These are phyloP conservation scores for Schizophyllum commune DNA, from an alignment of 1,284 basidiomycete genomes.

Conservation along the genomic window DNA sequence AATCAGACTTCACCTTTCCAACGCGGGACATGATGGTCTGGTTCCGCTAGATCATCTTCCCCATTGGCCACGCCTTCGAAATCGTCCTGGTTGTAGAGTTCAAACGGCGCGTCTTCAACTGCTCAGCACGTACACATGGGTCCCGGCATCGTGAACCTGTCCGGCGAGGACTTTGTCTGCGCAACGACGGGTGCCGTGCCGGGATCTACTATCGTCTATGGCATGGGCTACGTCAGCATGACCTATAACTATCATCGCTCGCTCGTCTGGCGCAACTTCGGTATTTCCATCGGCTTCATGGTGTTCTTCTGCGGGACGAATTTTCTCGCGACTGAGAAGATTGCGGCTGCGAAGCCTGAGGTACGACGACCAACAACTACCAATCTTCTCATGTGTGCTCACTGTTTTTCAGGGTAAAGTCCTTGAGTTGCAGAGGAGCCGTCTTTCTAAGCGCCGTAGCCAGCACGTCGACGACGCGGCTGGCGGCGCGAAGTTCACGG, in stretches of 20 bases:
- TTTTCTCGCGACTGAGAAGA: slow-evolving; percentile 34
- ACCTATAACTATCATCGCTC: slow-evolving; percentile 56
- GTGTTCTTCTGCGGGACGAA: slow-evolving; percentile 32
- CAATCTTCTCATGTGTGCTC: neutral
- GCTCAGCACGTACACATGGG: slow-evolving; percentile 39
- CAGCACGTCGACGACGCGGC: slow-evolving; percentile 12
- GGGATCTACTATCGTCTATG: slow-evolving; percentile 39
- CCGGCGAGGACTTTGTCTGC: slow-evolving; percentile 53
- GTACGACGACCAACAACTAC: neutral
- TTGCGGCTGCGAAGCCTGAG: slow-evolving; percentile 30
- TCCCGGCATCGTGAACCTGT: slow-evolving; percentile 43
- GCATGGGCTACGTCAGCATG: slow-evolving; percentile 44
- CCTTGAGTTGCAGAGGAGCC: slow-evolving; percentile 35
- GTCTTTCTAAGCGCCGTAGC: slow-evolving; percentile 14
- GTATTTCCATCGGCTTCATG: slow-evolving; percentile 20
- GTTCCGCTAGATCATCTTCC: slow-evolving; percentile 57
- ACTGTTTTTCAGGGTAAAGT: slow-evolving; percentile 30
- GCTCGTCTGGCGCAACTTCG: slow-evolving; percentile 47
- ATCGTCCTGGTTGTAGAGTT: slow-evolving; percentile 49
- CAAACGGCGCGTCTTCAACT: slow-evolving; percentile 36
- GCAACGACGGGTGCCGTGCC: slow-evolving; percentile 47
- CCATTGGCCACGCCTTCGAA: slow-evolving; percentile 7
- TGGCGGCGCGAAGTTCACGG: neutral
- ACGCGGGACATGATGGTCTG: slow-evolving; percentile 53
- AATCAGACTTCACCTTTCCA: slow-evolving; percentile 29